Evolutionary conservation across 257 asterid species (phyloP).

Genomic region (Rhazya stricta): DNA sequence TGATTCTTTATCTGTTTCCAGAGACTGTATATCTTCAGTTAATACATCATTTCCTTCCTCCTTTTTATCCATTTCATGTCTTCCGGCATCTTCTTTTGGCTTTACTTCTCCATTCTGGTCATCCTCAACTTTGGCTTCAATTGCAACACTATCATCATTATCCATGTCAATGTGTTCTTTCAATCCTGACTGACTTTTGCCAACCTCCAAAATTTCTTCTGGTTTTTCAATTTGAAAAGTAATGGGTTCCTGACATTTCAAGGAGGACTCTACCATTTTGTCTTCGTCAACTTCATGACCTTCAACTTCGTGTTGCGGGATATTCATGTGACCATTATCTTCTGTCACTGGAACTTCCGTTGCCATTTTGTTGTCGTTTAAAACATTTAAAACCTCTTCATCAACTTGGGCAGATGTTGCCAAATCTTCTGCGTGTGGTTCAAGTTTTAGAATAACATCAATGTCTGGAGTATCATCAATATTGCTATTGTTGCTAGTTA

Average conservation of each 20-base stretch:
- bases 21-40: neutral
- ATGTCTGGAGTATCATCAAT: slow-evolving; percentile 14
- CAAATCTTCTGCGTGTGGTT: slow-evolving; percentile 27
- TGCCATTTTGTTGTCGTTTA: slow-evolving; percentile 17
- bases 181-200: slow-evolving; percentile 13
- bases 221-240: slow-evolving; percentile 23
- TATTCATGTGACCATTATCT: slow-evolving; percentile 4
- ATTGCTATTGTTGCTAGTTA: neutral
- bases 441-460: slow-evolving; percentile 15
- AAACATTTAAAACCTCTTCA: slow-evolving; percentile 23
- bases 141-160: slow-evolving; percentile 24
- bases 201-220: slow-evolving; percentile 17
- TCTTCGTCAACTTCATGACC: slow-evolving; percentile 19
- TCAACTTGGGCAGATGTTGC: slow-evolving; percentile 27
- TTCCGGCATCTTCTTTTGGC: neutral
- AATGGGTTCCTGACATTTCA: slow-evolving; percentile 14
- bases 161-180: slow-evolving; percentile 13
- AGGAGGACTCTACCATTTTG: slow-evolving; percentile 19
- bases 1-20: slow-evolving; percentile 16
- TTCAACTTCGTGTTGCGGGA: slow-evolving; percentile 19
- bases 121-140: slow-evolving; percentile 18
- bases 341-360: slow-evolving; percentile 15
- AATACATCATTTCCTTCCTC: slow-evolving; percentile 1
- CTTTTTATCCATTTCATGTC: slow-evolving; percentile 8
- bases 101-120: neutral